Evolutionary conservation across 306 rosid genomes (phyloP).

Genomic region (Leucaena leucocephala): DNA sequence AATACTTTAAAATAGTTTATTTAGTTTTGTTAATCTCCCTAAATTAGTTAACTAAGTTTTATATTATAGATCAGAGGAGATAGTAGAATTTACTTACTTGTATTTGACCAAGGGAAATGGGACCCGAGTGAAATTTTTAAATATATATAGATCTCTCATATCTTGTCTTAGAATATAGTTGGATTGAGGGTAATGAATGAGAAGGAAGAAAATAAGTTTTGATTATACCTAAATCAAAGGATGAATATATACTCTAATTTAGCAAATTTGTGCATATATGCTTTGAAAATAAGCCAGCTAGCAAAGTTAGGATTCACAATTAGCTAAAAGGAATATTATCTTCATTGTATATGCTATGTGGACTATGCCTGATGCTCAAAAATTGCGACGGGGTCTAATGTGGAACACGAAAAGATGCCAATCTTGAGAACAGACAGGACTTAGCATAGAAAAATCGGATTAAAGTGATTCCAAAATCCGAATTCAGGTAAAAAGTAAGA

Average conservation of each 20-base stretch:
- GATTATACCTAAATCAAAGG: background rate
- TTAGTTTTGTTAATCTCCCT: no score
- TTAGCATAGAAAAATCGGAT: background rate
- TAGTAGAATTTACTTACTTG: background rate
- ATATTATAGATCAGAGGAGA: no score
- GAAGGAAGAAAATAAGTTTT: background rate
- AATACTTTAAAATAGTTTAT: no score
- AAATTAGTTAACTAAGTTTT: no score
- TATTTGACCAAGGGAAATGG: background rate
- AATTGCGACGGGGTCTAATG: background rate
- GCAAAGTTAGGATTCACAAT: background rate
- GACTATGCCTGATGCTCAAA: background rate
- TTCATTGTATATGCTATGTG: background rate
- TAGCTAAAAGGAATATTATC: constrained; percentile 9
- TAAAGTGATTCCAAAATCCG: background rate
- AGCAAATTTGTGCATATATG: constrained; percentile 5
- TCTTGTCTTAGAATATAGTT: background rate
- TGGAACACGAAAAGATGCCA: background rate
- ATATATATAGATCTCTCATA: background rate
- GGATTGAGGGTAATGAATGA: background rate
- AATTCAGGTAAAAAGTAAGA: background rate
- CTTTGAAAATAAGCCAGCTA: background rate
- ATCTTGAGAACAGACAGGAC: background rate
- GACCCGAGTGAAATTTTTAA: background rate
- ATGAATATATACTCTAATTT: background rate